Evolutionary conservation across 2,329 filamentous ascomycete species (phyloP), one percentile per base, ranked within the genome.

Genomic region (Rhynchosporium graminicola): DNA sequence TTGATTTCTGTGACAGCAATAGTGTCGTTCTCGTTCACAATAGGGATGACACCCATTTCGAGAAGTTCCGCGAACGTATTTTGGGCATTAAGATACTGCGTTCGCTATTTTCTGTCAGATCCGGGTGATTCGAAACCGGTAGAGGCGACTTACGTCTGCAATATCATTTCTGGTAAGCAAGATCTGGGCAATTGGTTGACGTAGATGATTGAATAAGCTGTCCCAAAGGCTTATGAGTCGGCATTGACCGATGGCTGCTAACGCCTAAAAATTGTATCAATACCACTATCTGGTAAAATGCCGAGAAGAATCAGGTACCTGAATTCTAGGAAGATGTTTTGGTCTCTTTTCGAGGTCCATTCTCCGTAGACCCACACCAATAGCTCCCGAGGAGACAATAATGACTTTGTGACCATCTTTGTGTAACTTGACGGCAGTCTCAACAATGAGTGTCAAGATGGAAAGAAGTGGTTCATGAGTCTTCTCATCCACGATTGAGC

Each of bases 11-110:
- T 91, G 68, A 99, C 95, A 29, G 93, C 92, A 60, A 99, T 80
- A 2, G 95, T 99, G 76, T 99, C 95, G 76, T 99, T 99, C 78
- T 99, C 95, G 73, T 99, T 99, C 67, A 99, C 95, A 71, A 99
- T 97, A 9, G 95, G 95, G 66, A 99, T 96, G 31, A 98, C 94
- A 1, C 93, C 93, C 89, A 97, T 95, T 71, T 93, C 88, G 20
- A 99, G 80, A 52, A 98, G 83, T 76, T 97, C 92, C 58, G 87
- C 84, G 74, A 99, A 91, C 0, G 95, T 98, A 74, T 97, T 97
- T 77, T 97, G 92, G 0, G 95, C 95, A 79, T 99, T 99, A 67
- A 93, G 83, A 75, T 98, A 99, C 80, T 96, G 90, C 33, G 92
- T 94, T 64, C 92, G 88, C 86, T 92, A 40, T 65, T 9, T 15